Evolutionary conservation across 305 asterid species (phyloP), one percentile per base, ranked within the genome.

Genomic region (Solanum chacoense): DNA sequence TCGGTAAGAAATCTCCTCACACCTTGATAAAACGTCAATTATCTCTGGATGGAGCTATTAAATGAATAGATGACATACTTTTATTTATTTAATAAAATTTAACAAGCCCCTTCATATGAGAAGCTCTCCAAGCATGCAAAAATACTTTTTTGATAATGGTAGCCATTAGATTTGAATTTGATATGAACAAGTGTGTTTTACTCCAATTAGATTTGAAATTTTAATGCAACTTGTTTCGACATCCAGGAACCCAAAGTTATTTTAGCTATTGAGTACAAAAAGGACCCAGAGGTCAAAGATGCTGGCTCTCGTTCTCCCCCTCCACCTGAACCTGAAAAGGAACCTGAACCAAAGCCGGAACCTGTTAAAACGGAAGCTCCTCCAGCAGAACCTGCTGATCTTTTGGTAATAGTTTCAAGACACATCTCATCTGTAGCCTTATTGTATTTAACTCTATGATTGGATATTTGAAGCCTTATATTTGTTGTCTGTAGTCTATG

Each of bases 201-300:
- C 74, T 50, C 45, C 87, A 31, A 50, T 22, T 6, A 84, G 45
- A 55, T 84, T 20, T 84, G 28, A 84, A 50, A 55, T 31, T 81
- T 84, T 12, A 50, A 22, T 84, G 74, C 87, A 84, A 55, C 8
- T 84, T 11, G 22, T 55, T 55, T 55, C 32, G 67, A 50, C 87
- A 18, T 22, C 42, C 87, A 84, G 87, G 87, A 84, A 32, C 45
- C 87, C 42, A 96, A 95, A 92, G 94, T 91, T 32, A 90, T 93
- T 79, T 92, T 97, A 89, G 97, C 99, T 32, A 93, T 96, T 12
- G 99, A 97, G 92, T 91, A 96, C 93, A 93, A 91, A 89, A 95
- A 93, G 93, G 90, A 88, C 77, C 84, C 95, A 8, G 99, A 94
- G 87, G 94, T 89, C 88, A 92, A 96, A 91, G 98, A 94, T 90